Conservation (phyloP, 495 filamentous ascomycete genomes). For the Hypoxylon rickii region DNA sequence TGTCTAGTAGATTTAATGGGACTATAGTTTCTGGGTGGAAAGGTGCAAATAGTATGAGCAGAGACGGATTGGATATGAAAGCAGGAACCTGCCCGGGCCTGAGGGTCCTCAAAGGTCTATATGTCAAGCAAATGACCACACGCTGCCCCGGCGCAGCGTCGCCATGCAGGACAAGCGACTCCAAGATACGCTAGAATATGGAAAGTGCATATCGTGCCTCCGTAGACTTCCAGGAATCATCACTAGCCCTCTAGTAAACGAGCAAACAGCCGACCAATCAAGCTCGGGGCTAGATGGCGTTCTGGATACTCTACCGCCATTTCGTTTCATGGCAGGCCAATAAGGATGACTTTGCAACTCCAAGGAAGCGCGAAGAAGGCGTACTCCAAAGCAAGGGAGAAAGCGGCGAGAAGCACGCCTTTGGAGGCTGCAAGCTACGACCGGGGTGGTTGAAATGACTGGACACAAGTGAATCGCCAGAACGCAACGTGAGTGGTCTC, state of each 20-base stretch:
- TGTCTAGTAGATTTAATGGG: background rate
- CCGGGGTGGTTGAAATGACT: constrained; percentile 19
- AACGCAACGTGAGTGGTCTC: constrained; percentile 22
- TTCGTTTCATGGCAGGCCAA: constrained; percentile 7
- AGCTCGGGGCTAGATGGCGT: background rate
- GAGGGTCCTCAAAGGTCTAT: constrained; percentile 9
- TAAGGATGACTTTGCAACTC: background rate
- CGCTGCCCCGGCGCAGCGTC: background rate
- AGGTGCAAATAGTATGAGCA: constrained; percentile 3
- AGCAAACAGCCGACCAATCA: constrained; percentile 16
- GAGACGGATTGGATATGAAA: background rate
- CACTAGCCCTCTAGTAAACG: constrained; percentile 13
- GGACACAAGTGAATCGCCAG: constrained; percentile 10
- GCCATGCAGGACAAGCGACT: constrained; percentile 16
- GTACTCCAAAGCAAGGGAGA: constrained; percentile 5
- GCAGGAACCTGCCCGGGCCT: background rate
- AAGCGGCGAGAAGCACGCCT: background rate
- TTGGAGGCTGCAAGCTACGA: constrained; percentile 5
- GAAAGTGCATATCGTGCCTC: background rate
- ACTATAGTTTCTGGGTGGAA: background rate
- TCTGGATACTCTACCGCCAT: constrained; percentile 7
- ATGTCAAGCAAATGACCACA: constrained; percentile 8
- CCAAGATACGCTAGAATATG: constrained; percentile 1
- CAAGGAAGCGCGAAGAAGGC: constrained; percentile 4
- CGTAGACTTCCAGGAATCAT: too few relatives aligned